A percentile compares a stretch with the other conserved stretches of the same genome.
Evolutionary conservation across 495 filamentous ascomycete genomes (phyloP).

Genomic region (Sordaria brevicollis): DNA sequence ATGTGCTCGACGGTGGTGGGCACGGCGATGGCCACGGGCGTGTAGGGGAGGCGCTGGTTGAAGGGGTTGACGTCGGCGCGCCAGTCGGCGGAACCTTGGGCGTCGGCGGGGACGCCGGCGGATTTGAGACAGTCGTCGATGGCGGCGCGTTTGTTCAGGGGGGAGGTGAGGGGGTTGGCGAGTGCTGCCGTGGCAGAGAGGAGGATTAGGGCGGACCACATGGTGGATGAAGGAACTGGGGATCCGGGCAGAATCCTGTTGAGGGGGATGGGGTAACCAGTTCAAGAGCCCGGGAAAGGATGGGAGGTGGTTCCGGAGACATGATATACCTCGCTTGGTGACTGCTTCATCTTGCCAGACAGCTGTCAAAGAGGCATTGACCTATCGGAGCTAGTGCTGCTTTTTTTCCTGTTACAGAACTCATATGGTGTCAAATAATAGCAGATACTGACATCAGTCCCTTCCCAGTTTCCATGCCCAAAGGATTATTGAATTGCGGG

Average conservation of each 20-base stretch:
- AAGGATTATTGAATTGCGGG: constrained; percentile 1
- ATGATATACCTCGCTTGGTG: constrained; percentile 2
- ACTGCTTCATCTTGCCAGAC: background rate
- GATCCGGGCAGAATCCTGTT: background rate
- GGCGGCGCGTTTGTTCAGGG: constrained; percentile 19
- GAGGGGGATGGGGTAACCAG: background rate
- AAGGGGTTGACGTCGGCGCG: constrained; percentile 27
- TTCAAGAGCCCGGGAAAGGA: background rate
- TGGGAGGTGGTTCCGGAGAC: background rate
- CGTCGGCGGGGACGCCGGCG: constrained; percentile 22
- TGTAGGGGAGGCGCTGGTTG: constrained; percentile 29
- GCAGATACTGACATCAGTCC: background rate
- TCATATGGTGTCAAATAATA: background rate
- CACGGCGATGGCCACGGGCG: constrained; percentile 30
- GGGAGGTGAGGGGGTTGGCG: constrained; percentile 4
- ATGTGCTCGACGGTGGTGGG: constrained; percentile 31
- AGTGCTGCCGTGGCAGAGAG: constrained; percentile 7
- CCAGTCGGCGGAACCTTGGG: constrained; percentile 27
- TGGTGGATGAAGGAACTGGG: constrained; percentile 1
- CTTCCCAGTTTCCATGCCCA: background rate
- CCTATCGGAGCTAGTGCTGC: background rate
- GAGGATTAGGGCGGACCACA: constrained; percentile 7
- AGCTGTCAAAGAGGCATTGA: background rate
- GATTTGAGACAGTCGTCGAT: constrained; percentile 32
- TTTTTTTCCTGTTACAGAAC: background rate